Percentiles rank a stretch among this genome's conserved stretches.
phyloP scores from a whole-genome alignment of 208 protist genomes.

The Acanthamoeba healyi region DNA sequence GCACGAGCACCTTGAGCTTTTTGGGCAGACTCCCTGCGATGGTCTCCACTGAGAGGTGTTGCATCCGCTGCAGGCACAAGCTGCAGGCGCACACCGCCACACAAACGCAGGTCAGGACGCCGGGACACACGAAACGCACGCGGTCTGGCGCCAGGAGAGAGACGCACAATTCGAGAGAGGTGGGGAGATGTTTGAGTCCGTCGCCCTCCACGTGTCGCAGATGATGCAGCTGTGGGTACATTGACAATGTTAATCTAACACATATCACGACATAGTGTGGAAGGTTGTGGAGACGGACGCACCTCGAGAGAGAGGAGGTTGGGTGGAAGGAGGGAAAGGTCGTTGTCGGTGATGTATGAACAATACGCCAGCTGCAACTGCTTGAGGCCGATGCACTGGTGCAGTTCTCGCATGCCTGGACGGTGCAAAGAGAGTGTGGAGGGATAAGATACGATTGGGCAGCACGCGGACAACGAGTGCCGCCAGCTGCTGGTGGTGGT shows the following conservation, averaged over 20 bases:
- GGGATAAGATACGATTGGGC: too few species aligned
- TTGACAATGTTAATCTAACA: too few species aligned
- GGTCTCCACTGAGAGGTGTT: conserved; percentile 38
- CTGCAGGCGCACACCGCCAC: neutral
- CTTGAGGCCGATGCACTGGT: neutral
- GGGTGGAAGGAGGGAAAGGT: neutral
- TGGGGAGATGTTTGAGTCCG: neutral
- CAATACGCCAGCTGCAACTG: conserved; percentile 48
- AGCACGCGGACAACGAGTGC: too few species aligned
- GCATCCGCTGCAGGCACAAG: conserved; percentile 22
- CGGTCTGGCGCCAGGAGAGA: neutral
- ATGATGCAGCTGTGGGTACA: neutral
- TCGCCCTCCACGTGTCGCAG: conserved; percentile 37
- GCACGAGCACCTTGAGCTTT: neutral
- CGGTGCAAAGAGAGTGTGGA: too few species aligned
- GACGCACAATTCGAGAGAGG: conserved; percentile 1
- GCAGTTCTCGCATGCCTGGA: conserved; percentile 28
- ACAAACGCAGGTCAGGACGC: neutral
- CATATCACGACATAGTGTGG: too few species aligned
- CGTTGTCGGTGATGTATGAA: conserved; percentile 30
- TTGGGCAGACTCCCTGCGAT: conserved; percentile 16
- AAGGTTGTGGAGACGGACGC: too few species aligned
- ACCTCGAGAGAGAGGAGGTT: conserved; percentile 24
- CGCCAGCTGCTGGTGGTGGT: too few species aligned
- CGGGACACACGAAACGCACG: too few species aligned